phyloP scores from a whole-genome alignment of 371 early-diverging fungal species.

The Mucor plumbeus region DNA sequence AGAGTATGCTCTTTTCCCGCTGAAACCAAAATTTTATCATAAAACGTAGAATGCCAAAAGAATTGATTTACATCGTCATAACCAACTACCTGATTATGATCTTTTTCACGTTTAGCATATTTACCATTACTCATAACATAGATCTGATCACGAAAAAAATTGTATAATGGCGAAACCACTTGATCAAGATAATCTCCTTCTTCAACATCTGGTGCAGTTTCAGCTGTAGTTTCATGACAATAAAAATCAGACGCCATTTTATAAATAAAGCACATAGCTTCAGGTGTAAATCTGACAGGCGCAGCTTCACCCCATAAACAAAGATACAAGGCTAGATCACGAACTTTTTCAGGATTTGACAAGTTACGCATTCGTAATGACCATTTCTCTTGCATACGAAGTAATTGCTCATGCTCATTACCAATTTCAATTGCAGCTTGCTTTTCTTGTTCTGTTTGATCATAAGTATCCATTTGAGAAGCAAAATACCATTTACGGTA shows the following conservation, averaged over 20 bases:
- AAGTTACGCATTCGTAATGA: conserved; percentile 71
- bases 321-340: conserved; percentile 82
- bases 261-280: conserved; percentile 84
- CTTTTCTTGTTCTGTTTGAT: conserved; percentile 56
- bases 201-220: conserved; percentile 37
- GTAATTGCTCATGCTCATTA: conserved; percentile 47
- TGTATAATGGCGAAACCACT: conserved; percentile 80
- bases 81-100: conserved; percentile 81
- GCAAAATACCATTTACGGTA: conserved; percentile 90
- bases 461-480: conserved; percentile 76
- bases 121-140: conserved; percentile 76
- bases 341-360: conserved; percentile 70
- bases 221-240: conserved; percentile 21
- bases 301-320: conserved; percentile 91
- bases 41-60: conserved; percentile 80
- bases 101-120: conserved; percentile 79
- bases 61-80: conserved; percentile 92
- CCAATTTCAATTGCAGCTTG: conserved; percentile 43
- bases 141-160: conserved; percentile 77
- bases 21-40: conserved; percentile 63
- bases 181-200: conserved; percentile 78
- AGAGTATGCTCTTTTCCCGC: conserved; percentile 58
- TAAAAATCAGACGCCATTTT: conserved; percentile 77
- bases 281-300: conserved; percentile 79
- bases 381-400: conserved; percentile 74